A percentile compares a stretch with the other conserved stretches of the same genome.
Evolutionary conservation across 1,139 yeast species (phyloP).

Genomic region (Suhomyces choctaworum): DNA sequence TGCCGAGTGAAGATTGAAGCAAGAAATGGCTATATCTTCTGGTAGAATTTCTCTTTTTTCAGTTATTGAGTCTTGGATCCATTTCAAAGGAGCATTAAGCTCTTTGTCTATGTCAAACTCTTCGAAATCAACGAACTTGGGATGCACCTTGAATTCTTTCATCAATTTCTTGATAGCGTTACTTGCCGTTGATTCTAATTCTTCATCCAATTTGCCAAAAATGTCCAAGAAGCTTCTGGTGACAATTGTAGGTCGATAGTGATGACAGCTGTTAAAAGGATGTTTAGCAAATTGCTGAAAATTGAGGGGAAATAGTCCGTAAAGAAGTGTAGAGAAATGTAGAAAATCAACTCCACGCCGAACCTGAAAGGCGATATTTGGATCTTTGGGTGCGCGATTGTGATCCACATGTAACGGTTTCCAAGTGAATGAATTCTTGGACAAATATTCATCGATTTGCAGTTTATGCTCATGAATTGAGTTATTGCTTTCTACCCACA

Average conservation of each 20-base stretch:
- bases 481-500: slow-evolving; percentile 15
- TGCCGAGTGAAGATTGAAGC: slow-evolving; percentile 34
- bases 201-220: too few species aligned
- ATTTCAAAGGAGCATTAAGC: slow-evolving; percentile 35
- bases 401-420: neutral
- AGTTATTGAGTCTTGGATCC: slow-evolving; percentile 26
- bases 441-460: slow-evolving; percentile 5
- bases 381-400: too few species aligned
- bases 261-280: too few species aligned
- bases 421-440: slow-evolving; percentile 1
- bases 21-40: slow-evolving; percentile 37
- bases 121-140: slow-evolving; percentile 39
- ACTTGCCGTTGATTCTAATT: too few species aligned
- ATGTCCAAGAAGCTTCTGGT: too few species aligned
- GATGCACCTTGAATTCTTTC: slow-evolving; percentile 47
- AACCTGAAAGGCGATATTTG: too few species aligned
- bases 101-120: slow-evolving; percentile 40
- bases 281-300: slow-evolving; percentile 43
- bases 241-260: too few species aligned
- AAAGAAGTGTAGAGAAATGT: slow-evolving; percentile 44
- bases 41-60: slow-evolving; percentile 21
- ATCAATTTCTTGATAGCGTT: too few species aligned
- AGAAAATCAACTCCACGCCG: slow-evolving; percentile 20
- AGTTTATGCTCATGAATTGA: too few species aligned
- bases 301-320: slow-evolving; percentile 63